Conservation (phyloP, 1,284 basidiomycete species). For the Fistulinella staudtii region DNA sequence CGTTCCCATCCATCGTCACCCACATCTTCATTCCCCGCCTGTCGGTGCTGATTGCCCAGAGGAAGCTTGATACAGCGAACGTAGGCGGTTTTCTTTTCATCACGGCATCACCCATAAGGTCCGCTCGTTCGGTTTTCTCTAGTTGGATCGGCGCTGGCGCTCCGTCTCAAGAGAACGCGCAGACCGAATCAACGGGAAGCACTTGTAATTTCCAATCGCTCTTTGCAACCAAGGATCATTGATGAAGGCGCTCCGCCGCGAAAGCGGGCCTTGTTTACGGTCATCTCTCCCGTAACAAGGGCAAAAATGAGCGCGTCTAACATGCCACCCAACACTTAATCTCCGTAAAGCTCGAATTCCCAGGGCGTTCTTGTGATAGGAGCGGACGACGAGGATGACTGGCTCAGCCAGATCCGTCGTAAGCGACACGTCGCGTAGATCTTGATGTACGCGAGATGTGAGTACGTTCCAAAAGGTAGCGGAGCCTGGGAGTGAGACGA, state of each 20-base stretch:
- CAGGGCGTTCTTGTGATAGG: constrained; percentile 52
- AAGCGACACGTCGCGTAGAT: constrained; percentile 81
- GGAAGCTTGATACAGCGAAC: constrained; percentile 11
- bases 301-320: constrained; percentile 7
- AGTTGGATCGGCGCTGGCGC: constrained; percentile 23
- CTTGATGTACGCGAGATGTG: constrained; percentile 66
- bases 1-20: constrained; percentile 4
- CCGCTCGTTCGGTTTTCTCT: constrained; percentile 15
- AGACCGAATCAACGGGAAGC: constrained; percentile 14
- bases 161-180: constrained; percentile 13
- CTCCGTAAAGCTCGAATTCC: constrained; percentile 62
- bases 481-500: constrained; percentile 16
- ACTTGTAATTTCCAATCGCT: constrained; percentile 20
- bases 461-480: constrained; percentile 57
- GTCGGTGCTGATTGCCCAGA: constrained; percentile 6
- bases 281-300: constrained; percentile 14
- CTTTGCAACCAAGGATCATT: constrained; percentile 16
- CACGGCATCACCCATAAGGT: constrained; percentile 20
- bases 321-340: constrained; percentile 21
- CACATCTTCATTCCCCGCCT: constrained; percentile 5
- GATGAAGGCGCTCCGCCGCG: constrained; percentile 15
- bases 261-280: constrained; percentile 14
- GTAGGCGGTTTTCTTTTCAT: constrained; percentile 7
- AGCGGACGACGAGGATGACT: constrained; percentile 27
- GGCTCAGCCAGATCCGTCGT: constrained; percentile 80